Evolutionary conservation across 306 rosid genomes (phyloP).

Genomic region (Quillaja saponaria): DNA sequence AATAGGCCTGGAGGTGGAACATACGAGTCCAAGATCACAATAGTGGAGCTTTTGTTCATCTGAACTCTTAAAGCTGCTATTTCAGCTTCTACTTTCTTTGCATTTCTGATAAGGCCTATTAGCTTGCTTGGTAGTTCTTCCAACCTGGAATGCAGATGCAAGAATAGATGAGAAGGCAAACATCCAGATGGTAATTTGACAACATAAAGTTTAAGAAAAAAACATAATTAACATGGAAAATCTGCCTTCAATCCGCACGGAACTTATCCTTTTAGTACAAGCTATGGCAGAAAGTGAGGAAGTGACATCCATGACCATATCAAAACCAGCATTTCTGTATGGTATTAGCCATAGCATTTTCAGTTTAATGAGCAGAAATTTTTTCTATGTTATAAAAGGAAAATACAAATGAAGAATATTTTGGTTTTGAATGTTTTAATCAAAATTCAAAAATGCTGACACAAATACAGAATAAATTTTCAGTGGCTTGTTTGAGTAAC

Average conservation of each 20-base stretch:
- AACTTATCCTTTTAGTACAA: neutral
- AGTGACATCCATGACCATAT: neutral
- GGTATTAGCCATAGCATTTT: neutral
- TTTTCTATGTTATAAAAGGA: too few relatives aligned
- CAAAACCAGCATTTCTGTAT: neutral
- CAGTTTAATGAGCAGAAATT: neutral
- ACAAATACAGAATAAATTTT: too few relatives aligned
- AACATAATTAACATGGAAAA: too few relatives aligned
- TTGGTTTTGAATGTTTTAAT: too few relatives aligned
- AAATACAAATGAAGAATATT: too few relatives aligned
- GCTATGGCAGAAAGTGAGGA: neutral
- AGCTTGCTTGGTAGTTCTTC: slow-evolving; percentile 88
- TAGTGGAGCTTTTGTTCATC: slow-evolving; percentile 68
- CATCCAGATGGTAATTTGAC: slow-evolving; percentile 5
- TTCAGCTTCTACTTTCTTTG: slow-evolving; percentile 87
- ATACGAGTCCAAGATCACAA: slow-evolving; percentile 83
- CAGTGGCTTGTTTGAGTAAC: too few relatives aligned
- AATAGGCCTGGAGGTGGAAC: slow-evolving; percentile 32
- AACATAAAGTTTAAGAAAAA: neutral
- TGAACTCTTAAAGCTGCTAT: slow-evolving; percentile 80
- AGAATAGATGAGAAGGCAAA: slow-evolving; percentile 12
- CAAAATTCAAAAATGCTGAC: too few relatives aligned
- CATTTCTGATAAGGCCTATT: slow-evolving; percentile 69
- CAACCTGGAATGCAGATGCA: slow-evolving; percentile 50
- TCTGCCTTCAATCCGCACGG: too few relatives aligned